Base-by-base conservation (phyloP, 352 stramenopile species). In the Pythium vanterpoolii region DNA sequence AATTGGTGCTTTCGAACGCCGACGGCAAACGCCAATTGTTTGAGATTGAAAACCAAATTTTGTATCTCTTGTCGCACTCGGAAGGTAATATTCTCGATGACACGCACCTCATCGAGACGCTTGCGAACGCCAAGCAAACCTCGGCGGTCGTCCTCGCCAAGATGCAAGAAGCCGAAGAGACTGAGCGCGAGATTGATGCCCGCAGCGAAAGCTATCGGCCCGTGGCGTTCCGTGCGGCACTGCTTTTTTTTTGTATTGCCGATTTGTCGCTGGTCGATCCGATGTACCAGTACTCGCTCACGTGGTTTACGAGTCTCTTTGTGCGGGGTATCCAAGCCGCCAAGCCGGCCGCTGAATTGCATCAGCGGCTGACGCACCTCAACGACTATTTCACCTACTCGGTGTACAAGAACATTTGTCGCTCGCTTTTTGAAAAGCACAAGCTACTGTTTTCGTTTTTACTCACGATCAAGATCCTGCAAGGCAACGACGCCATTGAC, bases 311-410 rank as follows among this genome's bases (percentile, higher is more conserved):
- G 3, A 76, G 76, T 8, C 68, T 98, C n/a, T 98, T 98, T 71
- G 74, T 97, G 13, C 87, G 89, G 44, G 84, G 84, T 16, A 97
- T 97, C 42, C 80, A 87, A 58, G 72, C 81, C 5, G 89, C 90
- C 3, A 93, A 78, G 68, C 78, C 60, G 54, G 75, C 74, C 23
- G 76, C 69, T 23, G 80, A 73, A 21, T 71, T 98, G 0, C 82
- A 90, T 21, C 73, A 87, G 55, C 73, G 91, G 0, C 69, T 98
- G 16, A 75, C 75, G 23, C 92, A 94, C 62, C 73, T 98, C 18
- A 97, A 97, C 65, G 86, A 97, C 57, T 97, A 79, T 46, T 97
- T 97, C 50, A 98, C 92, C 13, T 97, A 97, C 62, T 97, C 91
- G 6, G 76, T 98, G 21, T 98, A 98, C 75, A 95, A 93, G 56